Conservation (phyloP, 2,329 filamentous ascomycete species). For the Pyricularia grisea region DNA sequence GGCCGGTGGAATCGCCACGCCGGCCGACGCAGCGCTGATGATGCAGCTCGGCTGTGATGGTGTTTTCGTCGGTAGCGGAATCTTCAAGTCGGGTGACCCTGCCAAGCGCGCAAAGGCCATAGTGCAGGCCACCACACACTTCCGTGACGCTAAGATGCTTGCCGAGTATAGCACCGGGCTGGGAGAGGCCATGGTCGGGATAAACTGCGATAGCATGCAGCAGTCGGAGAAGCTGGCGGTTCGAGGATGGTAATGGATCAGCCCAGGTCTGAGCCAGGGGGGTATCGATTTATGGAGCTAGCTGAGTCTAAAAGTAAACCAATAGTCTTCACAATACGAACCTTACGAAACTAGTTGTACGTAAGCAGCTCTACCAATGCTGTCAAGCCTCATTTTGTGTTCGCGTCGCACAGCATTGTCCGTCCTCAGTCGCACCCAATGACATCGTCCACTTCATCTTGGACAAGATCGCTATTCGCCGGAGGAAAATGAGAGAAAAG, state of each 20-base stretch:
- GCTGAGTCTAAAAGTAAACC: neutral
- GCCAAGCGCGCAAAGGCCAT: conserved; percentile 88
- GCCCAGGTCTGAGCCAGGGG: neutral
- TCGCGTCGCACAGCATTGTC: neutral
- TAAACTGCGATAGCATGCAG: conserved; percentile 73
- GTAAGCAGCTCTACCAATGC: neutral
- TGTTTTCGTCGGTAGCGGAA: conserved; percentile 92
- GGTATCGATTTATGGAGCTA: neutral
- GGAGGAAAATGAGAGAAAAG: conserved; percentile 33
- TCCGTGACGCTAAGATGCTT: conserved; percentile 71
- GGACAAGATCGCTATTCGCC: conserved; percentile 23
- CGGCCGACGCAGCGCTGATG: conserved; percentile 90
- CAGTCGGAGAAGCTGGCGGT: conserved; percentile 75
- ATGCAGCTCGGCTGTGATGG: conserved; percentile 99
- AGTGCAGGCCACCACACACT: conserved; percentile 89
- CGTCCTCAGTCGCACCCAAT: neutral
- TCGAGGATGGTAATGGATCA: conserved; percentile 68
- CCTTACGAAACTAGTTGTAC: neutral
- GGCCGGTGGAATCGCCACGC: conserved; percentile 97
- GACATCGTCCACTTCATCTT: conserved; percentile 2
- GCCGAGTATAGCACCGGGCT: conserved; percentile 81
- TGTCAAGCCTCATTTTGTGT: neutral
- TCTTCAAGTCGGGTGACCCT: conserved; percentile 94
- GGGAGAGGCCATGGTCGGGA: conserved; percentile 97
- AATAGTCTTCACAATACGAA: neutral